phyloP scores from a whole-genome alignment of 2,329 filamentous ascomycete species.

The Acephala macrosclerotiorum region DNA sequence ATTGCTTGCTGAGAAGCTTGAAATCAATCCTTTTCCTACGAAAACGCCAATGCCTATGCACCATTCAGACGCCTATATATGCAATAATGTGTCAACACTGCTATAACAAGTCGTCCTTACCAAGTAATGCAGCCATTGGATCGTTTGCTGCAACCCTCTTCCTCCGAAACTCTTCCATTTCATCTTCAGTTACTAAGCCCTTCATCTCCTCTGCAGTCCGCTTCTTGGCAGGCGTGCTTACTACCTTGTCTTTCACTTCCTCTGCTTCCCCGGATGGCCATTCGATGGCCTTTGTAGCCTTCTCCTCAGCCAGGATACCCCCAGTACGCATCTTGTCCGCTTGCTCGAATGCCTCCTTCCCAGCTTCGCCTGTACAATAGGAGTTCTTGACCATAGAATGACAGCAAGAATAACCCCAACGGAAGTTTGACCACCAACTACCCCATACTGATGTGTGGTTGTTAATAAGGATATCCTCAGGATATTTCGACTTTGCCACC shows the following conservation, averaged over 20 bases:
- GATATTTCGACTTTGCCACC: constrained; percentile 86
- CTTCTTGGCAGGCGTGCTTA: constrained; percentile 61
- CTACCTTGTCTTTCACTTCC: constrained; percentile 44
- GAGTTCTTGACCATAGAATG: constrained; percentile 95
- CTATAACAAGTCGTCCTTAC: constrained; percentile 71
- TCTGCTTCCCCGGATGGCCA: constrained; percentile 31
- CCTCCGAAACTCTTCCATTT: constrained; percentile 84
- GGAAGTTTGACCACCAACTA: constrained; percentile 95
- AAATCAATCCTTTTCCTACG: background rate
- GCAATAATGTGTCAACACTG: background rate
- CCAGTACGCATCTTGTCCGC: constrained; percentile 67
- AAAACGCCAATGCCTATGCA: constrained; percentile 21
- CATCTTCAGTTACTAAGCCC: constrained; percentile 79
- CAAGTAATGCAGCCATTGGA: constrained; percentile 85
- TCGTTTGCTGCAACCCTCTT: constrained; percentile 79
- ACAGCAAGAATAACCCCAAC: constrained; percentile 97
- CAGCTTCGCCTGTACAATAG: constrained; percentile 94
- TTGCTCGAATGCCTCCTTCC: constrained; percentile 81
- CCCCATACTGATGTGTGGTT: constrained; percentile 96
- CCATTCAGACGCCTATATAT: constrained; percentile 30
- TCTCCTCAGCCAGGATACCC: constrained; percentile 46
- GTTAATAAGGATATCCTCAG: constrained; percentile 85
- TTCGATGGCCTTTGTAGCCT: constrained; percentile 40
- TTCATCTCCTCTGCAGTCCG: constrained; percentile 81
- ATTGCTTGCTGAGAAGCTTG: background rate